Conservation (phyloP, 345 rosid species). For the Nephelium lappaceum region DNA sequence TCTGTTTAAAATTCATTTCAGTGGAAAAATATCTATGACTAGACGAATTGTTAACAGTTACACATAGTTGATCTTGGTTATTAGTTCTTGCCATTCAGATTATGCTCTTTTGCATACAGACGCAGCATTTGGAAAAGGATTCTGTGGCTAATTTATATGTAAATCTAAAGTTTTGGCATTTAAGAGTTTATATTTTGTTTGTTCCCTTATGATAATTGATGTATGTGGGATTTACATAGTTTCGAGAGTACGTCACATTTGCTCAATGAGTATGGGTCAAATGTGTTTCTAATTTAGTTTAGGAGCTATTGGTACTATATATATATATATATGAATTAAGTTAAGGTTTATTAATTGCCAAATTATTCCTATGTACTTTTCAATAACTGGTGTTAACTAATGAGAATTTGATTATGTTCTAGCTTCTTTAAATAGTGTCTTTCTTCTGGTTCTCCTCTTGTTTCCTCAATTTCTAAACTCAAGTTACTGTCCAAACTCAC, state of each 20-base stretch:
- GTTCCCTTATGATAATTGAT: not conserved
- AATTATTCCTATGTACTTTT: not conserved
- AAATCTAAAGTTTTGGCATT: not conserved
- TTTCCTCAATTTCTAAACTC: not conserved
- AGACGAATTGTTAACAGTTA: not conserved
- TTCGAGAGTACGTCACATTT: not conserved
- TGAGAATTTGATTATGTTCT: not conserved
- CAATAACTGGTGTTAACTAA: not conserved
- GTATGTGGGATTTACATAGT: not conserved
- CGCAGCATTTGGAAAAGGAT: not conserved
- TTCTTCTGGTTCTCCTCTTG: not conserved
- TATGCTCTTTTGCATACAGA: conserved; percentile 1
- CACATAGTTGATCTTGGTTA: not conserved
- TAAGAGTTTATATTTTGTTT: not conserved
- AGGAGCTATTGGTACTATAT: not conserved
- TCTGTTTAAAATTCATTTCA: conserved; percentile 5
- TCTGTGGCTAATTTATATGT: not conserved
- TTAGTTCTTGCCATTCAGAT: not conserved
- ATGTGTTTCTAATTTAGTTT: not conserved
- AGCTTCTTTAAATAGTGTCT: not conserved
- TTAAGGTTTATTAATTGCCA: not conserved
- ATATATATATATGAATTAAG: not conserved
- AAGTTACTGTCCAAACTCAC: not conserved
- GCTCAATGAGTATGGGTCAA: not conserved
- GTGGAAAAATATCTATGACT: not conserved